Conservation (phyloP, 2,329 filamentous ascomycete species). For the Orbilia javanica region DNA sequence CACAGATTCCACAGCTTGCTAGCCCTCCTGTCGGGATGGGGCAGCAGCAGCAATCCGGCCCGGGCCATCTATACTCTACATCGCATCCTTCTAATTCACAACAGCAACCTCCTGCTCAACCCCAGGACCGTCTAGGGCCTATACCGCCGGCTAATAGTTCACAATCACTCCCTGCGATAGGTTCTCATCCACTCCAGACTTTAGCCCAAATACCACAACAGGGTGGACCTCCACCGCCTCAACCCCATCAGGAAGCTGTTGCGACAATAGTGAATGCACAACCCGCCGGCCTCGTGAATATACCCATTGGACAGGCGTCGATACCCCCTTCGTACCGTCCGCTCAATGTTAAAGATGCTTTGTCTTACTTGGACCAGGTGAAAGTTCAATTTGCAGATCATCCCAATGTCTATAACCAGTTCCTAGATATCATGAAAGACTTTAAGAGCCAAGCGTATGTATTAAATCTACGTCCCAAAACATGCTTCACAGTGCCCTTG, state of each 20-base stretch:
- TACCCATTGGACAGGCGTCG: slow-evolving; percentile 55
- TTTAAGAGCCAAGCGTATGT: slow-evolving; percentile 95
- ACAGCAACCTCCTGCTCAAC: slow-evolving; percentile 26
- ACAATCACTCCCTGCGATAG: slow-evolving; percentile 43
- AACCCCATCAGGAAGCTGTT: slow-evolving; percentile 50
- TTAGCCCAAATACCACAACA: slow-evolving; percentile 39
- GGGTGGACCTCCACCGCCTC: slow-evolving; percentile 30
- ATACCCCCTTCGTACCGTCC: slow-evolving; percentile 55
- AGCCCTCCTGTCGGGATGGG: slow-evolving; percentile 38
- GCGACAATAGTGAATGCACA: slow-evolving; percentile 23
- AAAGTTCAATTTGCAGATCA: slow-evolving; percentile 98
- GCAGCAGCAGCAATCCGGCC: slow-evolving; percentile 39
- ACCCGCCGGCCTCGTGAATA: slow-evolving; percentile 28
- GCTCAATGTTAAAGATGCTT: slow-evolving; percentile 75
- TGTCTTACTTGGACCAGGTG: slow-evolving; percentile 97
- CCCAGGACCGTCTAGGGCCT: slow-evolving; percentile 33
- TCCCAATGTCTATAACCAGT: slow-evolving; percentile 95
- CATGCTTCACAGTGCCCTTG: slow-evolving; percentile 36
- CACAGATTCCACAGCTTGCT: slow-evolving; percentile 49
- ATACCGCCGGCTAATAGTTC: slow-evolving; percentile 27
- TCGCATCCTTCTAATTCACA: slow-evolving; percentile 39
- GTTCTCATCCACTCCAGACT: slow-evolving; percentile 41
- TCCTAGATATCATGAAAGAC: slow-evolving; percentile 99
- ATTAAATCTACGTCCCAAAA: slow-evolving; percentile 60
- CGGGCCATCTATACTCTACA: slow-evolving; percentile 33